phyloP scores from a whole-genome alignment of 139 green algal species.

The Protoeuglena noctilucae region DNA sequence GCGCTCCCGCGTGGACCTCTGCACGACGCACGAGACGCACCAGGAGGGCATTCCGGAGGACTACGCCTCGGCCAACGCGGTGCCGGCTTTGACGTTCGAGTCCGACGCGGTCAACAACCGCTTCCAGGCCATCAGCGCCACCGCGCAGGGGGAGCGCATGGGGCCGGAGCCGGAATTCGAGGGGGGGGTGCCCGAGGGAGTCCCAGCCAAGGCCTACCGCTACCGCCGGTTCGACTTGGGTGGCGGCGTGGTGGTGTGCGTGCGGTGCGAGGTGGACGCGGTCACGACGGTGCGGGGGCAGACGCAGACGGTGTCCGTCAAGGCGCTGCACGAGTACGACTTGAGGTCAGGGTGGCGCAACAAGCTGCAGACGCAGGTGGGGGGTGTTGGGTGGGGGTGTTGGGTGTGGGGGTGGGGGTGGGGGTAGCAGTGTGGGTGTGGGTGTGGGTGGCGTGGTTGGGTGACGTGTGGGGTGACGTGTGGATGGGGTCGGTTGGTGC shows the following conservation, averaged over 20 bases:
- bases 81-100: conserved; percentile 72
- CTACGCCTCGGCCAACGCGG: conserved; percentile 82
- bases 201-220: no score
- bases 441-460: no score
- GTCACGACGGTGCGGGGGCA: conserved; percentile 35
- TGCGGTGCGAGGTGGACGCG: conserved; percentile 81
- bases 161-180: no score
- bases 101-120: no score
- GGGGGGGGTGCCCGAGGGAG: no score
- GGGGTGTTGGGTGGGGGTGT: no score
- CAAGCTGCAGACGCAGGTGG: no score
- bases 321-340: conserved; percentile 95
- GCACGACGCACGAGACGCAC: conserved; percentile 70
- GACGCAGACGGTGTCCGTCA: conserved; percentile 59
- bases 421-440: neutral
- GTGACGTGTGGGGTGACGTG: no score
- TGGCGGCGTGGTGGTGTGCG: conserved; percentile 39
- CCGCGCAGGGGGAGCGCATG: no score
- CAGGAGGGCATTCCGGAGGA: conserved; percentile 54
- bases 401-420: neutral
- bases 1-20: conserved; percentile 54
- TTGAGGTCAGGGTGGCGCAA: conserved; percentile 18
- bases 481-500: no score
- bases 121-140: no score
- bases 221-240: conserved; percentile 69